Base-by-base conservation (phyloP, 129 eudicot species). In the Dittrichia graveolens region DNA sequence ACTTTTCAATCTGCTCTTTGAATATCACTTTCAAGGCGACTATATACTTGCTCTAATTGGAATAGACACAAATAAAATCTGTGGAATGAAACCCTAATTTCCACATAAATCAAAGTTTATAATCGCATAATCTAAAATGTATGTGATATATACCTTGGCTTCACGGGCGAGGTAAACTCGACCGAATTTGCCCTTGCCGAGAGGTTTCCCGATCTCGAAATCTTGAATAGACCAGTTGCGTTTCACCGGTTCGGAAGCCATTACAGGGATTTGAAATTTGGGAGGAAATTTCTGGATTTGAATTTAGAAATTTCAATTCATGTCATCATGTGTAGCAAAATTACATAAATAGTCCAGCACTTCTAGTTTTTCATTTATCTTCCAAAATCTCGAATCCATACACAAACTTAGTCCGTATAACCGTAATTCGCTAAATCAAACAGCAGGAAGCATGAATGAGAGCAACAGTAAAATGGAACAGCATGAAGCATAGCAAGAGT, bases 131-230 rank as follows among this genome's bases (percentile, higher is more conserved):
- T 41, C 24, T 44, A 18, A 45, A 11, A 54, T 2, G 16, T 39
- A 18, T 39, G 58, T 46, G 41, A 3, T 2, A 24, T 24, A 2
- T 61, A 92, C 96, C 96, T 89, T 85, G 71, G 79, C 41, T 83
- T 92, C 95, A 61, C 98, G 98, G 63, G 95, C 98, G 64, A 92
- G 91, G 54, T 92, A 92, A 15, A 92, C 98, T 38, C 98, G 86
- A 59, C 98, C 98, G 81, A 92, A 92, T 65, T 89, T 92, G 0
- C 98, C 98, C 61, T 81, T 89, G 18, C 98, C 98, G 52, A 92
- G 91, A 31, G 91, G 98, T 67, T 78, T 89, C 9, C 98, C 98
- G 78, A 92, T 83, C 60, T 89, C 96, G 84, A 92, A 92, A 76
- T 89, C 96, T 44, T 76, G 42, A 35, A 92, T 4, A 0, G 91